Base-by-base conservation (phyloP, 371 early-diverging fungal species). In the Mucor indicus region DNA sequence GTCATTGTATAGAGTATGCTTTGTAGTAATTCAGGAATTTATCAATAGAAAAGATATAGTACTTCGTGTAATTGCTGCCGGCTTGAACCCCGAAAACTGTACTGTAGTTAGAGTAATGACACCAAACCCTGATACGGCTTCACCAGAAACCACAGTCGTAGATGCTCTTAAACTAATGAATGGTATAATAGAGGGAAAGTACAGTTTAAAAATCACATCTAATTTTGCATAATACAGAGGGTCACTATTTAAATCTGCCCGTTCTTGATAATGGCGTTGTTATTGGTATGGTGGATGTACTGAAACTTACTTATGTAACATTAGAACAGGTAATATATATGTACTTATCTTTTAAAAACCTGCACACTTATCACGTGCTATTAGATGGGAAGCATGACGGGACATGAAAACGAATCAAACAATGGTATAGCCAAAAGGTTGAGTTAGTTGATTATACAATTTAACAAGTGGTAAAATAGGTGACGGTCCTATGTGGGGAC, bases 91-190 rank as follows among this genome's bases (percentile, higher is more conserved):
- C 46, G 72, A 72, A 40, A 90, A 81, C 20, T 93, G 93, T 58
- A 85, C 87, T 35, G 93, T 95, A 22, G 86, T 91, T 22, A 82
- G 94, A 55, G 93, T 95, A 13, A 93, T 96, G 95, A 96, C 96
- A 3, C 95, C 95, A 32, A 92, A 93, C 42, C 96, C 96, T 1
- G 96, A 96, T 72, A 87, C 89, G 10, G 90, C 92, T 6, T 52
- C 81, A 35, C 73, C 86, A 7, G 69, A 82, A 30, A 88, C 87
- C 13, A 79, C 91, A 22, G 89, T 95, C 40, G 63, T 95, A 37
- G 94, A 94, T 40, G 96, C 95, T 11, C 77, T 96, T 43, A 89
- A 91, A 69, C 89, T 87, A 64, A 89, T 96, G 85, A 85, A 96
- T 65, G 79, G 85, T 86, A 77, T 33, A 47, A 41, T 56, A 24